Evolutionary conservation across 1,284 basidiomycete genomes (phyloP), one percentile per base, ranked within the genome.

Genomic region (Meripilus lineatus): DNA sequence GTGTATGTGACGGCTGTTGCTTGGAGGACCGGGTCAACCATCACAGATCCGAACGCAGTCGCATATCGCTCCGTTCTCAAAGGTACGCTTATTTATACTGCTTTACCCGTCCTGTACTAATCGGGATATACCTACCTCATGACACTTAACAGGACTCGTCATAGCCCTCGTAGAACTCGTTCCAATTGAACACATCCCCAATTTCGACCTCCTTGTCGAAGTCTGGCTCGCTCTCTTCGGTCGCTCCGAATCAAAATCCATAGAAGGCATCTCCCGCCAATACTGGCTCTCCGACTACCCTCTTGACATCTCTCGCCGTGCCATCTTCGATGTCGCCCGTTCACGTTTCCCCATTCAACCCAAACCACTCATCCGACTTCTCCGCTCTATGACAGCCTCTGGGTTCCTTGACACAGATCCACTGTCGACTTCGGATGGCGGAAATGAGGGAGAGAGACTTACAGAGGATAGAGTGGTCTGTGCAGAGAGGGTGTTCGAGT

Each of bases 61-160:
- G 88, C 87, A 2, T 91, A 84, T 62, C 79, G 90, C 23, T 85
- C 89, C 17, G 81, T 93, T 14, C 58, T 93, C 46, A 93, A 93
- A 74, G 88, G 91, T 86, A 38, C 23, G 65, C 57, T 1, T 10
- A 26, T 4, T 36, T 25, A 14, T 10, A 14, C 6, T 41, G n/a
- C 20, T 22, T 13, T 34, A 14, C 5, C 24, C 36, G 21, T n/a
- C 3, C 28, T 42, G 10, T 34, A 24, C 8, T 24, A 20, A 35
- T 34, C 17, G 44, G n/a, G n/a, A n/a, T n/a, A n/a, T n/a, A n/a
- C n/a, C n/a, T n/a, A n/a, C n/a, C n/a, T n/a, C n/a, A n/a, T n/a
- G n/a, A n/a, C n/a, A n/a, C n/a, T n/a, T n/a, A n/a, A 38, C 57
- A 84, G 86, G 85, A 36, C 72, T 90, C 28, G 46, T 90, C 18